Evolutionary conservation across 2,329 filamentous ascomycete genomes (phyloP).

Genomic region (Phyllosticta citribraziliensis): DNA sequence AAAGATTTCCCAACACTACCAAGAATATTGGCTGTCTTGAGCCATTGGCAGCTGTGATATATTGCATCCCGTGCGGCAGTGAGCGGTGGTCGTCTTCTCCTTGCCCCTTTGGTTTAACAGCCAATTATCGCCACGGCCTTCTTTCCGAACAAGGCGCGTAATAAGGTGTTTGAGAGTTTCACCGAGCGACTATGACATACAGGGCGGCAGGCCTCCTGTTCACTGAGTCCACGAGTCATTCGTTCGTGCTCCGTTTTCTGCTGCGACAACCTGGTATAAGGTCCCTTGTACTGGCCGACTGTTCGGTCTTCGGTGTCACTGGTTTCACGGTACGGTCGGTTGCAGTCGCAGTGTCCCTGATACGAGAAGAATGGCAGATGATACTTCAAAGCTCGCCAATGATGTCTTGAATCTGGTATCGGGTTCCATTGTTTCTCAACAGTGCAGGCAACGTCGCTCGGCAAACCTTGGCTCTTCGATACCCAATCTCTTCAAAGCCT

Average conservation of each 20-base stretch:
- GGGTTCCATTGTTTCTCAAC: not conserved
- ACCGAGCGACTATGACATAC: not conserved
- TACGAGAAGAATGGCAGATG: not conserved
- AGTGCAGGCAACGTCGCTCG: not conserved
- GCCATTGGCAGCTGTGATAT: constrained; percentile 14
- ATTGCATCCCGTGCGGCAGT: constrained; percentile 5
- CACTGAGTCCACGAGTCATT: not conserved
- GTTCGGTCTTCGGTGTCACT: not conserved
- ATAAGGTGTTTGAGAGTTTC: not conserved
- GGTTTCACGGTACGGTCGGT: not conserved
- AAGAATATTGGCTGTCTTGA: constrained; percentile 17
- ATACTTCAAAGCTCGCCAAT: not conserved
- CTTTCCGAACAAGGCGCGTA: not conserved
- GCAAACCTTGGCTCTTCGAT: no score
- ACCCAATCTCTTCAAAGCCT: no score
- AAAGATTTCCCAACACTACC: constrained; percentile 12
- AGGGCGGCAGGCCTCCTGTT: not conserved
- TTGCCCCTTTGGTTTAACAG: not conserved
- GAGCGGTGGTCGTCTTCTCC: not conserved
- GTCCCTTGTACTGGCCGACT: not conserved
- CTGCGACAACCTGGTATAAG: not conserved
- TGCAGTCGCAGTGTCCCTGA: not conserved
- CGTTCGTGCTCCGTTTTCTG: not conserved
- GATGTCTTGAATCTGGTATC: not conserved
- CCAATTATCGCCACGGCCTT: not conserved